Conservation (phyloP, 805 yeast genomes). For the Starmerella floris region DNA sequence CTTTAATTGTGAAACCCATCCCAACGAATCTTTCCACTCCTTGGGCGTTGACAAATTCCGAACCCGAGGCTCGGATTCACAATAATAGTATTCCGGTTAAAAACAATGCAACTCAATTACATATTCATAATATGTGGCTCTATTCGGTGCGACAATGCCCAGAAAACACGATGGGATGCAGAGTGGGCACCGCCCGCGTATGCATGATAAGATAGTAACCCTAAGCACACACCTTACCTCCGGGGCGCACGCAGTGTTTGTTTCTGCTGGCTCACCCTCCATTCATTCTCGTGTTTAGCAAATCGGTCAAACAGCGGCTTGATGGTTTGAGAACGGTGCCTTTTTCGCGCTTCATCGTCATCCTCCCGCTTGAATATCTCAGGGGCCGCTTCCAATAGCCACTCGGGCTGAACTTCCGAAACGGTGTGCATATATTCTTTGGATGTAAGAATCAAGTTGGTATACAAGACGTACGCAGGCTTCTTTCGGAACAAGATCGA, state of each 20-base stretch:
- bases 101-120: no score
- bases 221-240: background rate
- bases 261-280: slow-evolving; percentile 52
- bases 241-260: background rate
- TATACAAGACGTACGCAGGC: slow-evolving; percentile 59
- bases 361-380: slow-evolving; percentile 41
- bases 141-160: no score
- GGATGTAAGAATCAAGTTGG: slow-evolving; percentile 70
- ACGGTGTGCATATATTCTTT: slow-evolving; percentile 79
- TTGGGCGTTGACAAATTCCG: no score
- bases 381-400: slow-evolving; percentile 67
- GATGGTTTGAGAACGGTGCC: slow-evolving; percentile 49
- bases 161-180: no score
- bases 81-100: no score
- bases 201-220: slow-evolving; percentile 4
- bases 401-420: slow-evolving; percentile 51
- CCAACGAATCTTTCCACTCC: no score
- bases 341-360: slow-evolving; percentile 26
- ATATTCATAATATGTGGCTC: no score
- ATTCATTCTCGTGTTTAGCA: slow-evolving; percentile 49
- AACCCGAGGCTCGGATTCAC: no score
- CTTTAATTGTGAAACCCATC: background rate
- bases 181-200: no score
- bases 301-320: slow-evolving; percentile 57
- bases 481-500: slow-evolving; percentile 61